Evolutionary conservation across 257 asterid genomes (phyloP).

Genomic region (Nicotiana undulata): DNA sequence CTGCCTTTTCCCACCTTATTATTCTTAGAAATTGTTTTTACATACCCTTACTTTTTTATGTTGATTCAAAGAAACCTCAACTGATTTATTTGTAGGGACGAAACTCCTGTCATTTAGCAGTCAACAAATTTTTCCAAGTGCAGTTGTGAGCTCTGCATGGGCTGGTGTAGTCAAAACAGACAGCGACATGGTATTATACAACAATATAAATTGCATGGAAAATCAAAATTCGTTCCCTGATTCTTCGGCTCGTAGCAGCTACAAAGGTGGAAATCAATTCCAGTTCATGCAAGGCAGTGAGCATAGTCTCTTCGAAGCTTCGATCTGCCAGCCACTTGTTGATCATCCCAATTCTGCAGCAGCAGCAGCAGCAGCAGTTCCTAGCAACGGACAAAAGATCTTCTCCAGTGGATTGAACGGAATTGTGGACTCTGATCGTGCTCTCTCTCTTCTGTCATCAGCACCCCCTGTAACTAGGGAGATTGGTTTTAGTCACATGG

Average conservation of each 20-base stretch:
- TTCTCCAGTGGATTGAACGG: conserved; percentile 35
- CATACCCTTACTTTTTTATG: too few relatives aligned
- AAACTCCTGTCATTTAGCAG: conserved; percentile 45
- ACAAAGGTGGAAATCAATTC: conserved; percentile 32
- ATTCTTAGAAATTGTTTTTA: neutral
- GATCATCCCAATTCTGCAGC: conserved; percentile 29
- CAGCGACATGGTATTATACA: conserved; percentile 23
- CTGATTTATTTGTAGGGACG: conserved; percentile 22
- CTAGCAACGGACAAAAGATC: conserved; percentile 23
- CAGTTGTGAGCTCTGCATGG: conserved; percentile 46
- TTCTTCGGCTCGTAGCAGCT: conserved; percentile 23
- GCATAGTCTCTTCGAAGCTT: conserved; percentile 19
- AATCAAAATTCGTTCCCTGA: conserved; percentile 28
- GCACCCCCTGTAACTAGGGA: conserved; percentile 43
- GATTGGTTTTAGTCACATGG: conserved; percentile 36
- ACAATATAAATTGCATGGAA: conserved; percentile 24
- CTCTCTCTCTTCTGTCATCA: conserved; percentile 99
- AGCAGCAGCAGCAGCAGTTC: conserved; percentile 16
- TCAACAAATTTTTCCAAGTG: conserved; percentile 34
- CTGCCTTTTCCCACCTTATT: neutral
- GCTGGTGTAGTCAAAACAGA: conserved; percentile 30
- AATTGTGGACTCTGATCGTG: conserved; percentile 53
- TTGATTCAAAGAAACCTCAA: neutral
- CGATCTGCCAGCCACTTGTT: conserved; percentile 28
- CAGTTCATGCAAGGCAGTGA: conserved; percentile 37